phyloP scores from a whole-genome alignment of 768 basidiomycete species.

The Pleurotus salmoneostramineus region DNA sequence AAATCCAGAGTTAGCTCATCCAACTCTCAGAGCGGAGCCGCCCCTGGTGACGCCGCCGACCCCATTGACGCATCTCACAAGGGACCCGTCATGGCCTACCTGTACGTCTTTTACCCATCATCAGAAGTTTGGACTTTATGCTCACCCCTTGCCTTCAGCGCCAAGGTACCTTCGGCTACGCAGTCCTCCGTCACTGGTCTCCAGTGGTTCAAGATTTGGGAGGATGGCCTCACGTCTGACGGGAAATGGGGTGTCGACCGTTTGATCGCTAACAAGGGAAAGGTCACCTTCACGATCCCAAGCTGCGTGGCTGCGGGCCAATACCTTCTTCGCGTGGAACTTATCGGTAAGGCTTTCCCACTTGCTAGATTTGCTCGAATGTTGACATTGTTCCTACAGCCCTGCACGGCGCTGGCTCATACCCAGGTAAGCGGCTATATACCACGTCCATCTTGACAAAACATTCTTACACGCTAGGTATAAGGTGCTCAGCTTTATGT shows the following conservation, averaged over 20 bases:
- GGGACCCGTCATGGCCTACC: constrained; percentile 29
- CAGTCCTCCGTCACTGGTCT: constrained; percentile 43
- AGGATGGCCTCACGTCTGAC: constrained; percentile 33
- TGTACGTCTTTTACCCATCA: constrained; percentile 15
- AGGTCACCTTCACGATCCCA: constrained; percentile 43
- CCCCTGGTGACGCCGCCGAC: constrained; percentile 28
- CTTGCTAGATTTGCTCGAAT: neutral
- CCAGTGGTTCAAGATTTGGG: constrained; percentile 52
- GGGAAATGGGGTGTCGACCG: constrained; percentile 44
- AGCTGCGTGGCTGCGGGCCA: constrained; percentile 41
- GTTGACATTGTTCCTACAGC: constrained; percentile 20
- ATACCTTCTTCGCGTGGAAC: constrained; percentile 45
- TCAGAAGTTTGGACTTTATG: neutral
- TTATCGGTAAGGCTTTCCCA: constrained; percentile 35
- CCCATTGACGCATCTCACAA: constrained; percentile 30
- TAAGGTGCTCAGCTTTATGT: constrained; percentile 52
- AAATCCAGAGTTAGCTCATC: neutral
- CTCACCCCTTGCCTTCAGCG: constrained; percentile 22
- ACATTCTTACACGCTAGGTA: neutral
- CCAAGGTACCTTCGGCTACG: constrained; percentile 40
- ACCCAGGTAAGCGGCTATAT: constrained; percentile 26
- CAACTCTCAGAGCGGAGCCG: constrained; percentile 24
- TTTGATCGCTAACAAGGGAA: constrained; percentile 44
- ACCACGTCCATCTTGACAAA: neutral
- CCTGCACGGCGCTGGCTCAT: constrained; percentile 37